Base-by-base conservation (phyloP, 345 rosid genomes). In the Diplotaxis tenuifolia region DNA sequence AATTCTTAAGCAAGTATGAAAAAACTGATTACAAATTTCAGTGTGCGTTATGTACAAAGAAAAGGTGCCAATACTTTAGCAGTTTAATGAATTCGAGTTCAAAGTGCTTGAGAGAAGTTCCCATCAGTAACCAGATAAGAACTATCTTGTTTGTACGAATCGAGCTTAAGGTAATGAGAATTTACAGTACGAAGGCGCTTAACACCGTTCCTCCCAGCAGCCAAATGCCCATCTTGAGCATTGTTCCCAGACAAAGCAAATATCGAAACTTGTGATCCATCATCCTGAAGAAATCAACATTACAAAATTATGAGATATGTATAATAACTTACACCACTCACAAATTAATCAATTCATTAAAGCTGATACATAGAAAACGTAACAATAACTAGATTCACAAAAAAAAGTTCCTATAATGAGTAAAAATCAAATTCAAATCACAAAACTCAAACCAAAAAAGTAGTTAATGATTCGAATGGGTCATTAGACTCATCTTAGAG, bases 171-270 rank as follows among this genome's bases (percentile, higher is more conserved):
- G 19, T 21, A 7, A 55, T 12, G 54, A 59, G 16, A 36, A 25
- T 86, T 80, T 86, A 95, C 99, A 6, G 99, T 95, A 25, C 99
- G 99, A 45, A 95, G 98, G 59, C 99, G 97, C 84, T 92, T 95
- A 80, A 95, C 94, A 58, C 99, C 99, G 69, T 95, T 95, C 28
- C 98, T 85, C 31, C 92, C 99, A 25, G 99, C 99, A 40, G 92
- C 92, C 71, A 95, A 74, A 81, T 87, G 98, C 19, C 94, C 96
- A 60, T 95, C 99, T 81, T 88, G 96, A 54, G 94, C 82, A 78
- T 74, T 90, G 76, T 83, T 90, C 18, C 92, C 97, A 52, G 94
- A 79, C 40, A 95, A 86, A 45, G 96, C 66, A 71, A 92, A 95
- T 40, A 95, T 77, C 8, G 99, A 95, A 58, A 95, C 99, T 29